Evolutionary conservation across 1,139 yeast species (phyloP), one percentile per base, ranked within the genome.

Genomic region (Suhomyces taliae): DNA sequence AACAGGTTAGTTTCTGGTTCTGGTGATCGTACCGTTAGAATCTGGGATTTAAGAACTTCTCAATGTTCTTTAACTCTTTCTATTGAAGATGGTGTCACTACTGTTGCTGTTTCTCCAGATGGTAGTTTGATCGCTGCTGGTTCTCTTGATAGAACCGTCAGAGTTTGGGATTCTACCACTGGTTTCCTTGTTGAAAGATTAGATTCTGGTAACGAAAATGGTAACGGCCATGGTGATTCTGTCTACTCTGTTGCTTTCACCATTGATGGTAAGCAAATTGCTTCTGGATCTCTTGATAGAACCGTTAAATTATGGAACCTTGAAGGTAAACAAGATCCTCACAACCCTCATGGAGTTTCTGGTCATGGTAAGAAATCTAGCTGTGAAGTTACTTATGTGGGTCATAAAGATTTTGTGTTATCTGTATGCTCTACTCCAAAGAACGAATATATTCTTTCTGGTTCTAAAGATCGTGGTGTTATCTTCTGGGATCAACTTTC

Each of bases 41-140:
- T 93, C 64, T 93, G 99, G 99, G 97, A 91, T 68, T 82, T 91
- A 67, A 86, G 90, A 61, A 81, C 90, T 39, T 95, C 97, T 27
- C 95, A 89, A 71, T 90, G 97, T 64, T 86, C 93, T 39, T 78
- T 90, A 62, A 90, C 97, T 43, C 78, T 90, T 59, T 83, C 91
- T 32, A 91, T 93, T 58, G 98, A 93, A 69, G 99, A 93, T 64
- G 99, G 98, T 55, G 98, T 93, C 44, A 93, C 98, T 46, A 93
- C 99, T 0, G 98, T 93, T 41, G 97, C 97, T 12, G 95, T 91
- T 34, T 88, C 97, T 15, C 97, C 98, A 43, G 97, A 93, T 67
- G 97, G 97, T 37, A 83, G 86, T 59, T 81, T 85, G 58, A 90
- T 93, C 58, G 98, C 98, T 40, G 99, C 98, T 14, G 99, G 99